Conservation (phyloP, 2,329 filamentous ascomycete genomes). For the Orbilia oligospora region DNA sequence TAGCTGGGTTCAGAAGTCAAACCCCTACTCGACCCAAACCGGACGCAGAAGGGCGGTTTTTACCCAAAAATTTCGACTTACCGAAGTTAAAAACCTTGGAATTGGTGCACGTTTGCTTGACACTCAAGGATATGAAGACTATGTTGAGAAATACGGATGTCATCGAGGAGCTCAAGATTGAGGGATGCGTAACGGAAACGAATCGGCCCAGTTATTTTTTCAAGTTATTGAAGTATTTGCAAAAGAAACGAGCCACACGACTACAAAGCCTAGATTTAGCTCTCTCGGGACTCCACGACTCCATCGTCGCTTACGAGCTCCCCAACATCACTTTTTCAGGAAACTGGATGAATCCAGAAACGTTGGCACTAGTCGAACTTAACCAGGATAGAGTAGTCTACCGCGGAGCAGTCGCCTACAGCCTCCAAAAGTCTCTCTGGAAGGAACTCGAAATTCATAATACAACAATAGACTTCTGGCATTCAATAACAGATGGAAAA, state of each 20-base stretch:
- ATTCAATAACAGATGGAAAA: background rate
- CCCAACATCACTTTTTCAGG: background rate
- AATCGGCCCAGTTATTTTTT: slow-evolving; percentile 3
- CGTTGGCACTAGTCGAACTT: background rate
- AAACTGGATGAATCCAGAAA: background rate
- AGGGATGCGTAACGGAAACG: background rate
- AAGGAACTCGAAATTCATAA: background rate
- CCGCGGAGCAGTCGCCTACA: background rate
- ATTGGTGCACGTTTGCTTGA: slow-evolving; percentile 4
- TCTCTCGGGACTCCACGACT: background rate
- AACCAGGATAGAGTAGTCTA: background rate
- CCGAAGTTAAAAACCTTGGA: background rate
- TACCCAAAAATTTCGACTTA: slow-evolving; percentile 1
- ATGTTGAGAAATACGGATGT: background rate
- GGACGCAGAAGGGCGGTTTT: background rate
- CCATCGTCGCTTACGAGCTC: background rate
- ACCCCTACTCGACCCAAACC: background rate
- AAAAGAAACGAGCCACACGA: background rate
- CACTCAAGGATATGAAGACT: slow-evolving; percentile 10
- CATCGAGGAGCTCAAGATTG: background rate
- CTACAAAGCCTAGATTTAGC: background rate
- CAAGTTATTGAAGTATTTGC: slow-evolving; percentile 2
- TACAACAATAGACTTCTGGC: background rate
- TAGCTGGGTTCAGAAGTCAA: background rate
- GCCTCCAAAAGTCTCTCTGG: background rate